These are phyloP conservation scores for Heterobasidion occidentale DNA, from an alignment of 1,284 basidiomycete genomes.

Conservation along the genomic window DNA sequence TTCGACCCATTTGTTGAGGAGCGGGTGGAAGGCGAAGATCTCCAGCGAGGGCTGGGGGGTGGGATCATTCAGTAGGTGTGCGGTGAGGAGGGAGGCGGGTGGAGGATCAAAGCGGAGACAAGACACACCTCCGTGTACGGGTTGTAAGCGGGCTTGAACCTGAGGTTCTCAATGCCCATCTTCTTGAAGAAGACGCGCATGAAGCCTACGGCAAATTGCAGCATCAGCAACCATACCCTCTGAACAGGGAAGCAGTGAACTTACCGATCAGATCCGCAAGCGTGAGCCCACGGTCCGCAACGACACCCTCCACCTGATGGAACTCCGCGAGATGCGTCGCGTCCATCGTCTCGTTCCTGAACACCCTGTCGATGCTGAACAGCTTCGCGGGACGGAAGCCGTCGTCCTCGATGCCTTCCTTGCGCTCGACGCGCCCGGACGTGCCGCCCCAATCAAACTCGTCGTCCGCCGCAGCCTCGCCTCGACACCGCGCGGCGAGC, in stretches of 20 bases:
- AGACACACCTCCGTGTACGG: constrained; percentile 84
- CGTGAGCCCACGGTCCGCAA: constrained; percentile 91
- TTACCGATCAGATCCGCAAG: constrained; percentile 94
- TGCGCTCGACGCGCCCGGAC: constrained; percentile 6
- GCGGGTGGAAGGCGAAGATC: constrained; percentile 98
- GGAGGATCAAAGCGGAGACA: neutral
- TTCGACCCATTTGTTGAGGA: constrained; percentile 94
- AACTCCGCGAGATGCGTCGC: constrained; percentile 99
- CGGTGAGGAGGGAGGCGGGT: neutral
- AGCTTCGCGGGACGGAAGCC: constrained; percentile 96
- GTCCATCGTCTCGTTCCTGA: constrained; percentile 98
- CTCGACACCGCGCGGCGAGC: constrained; percentile 72
- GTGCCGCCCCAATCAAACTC: constrained; percentile 7
- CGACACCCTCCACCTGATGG: constrained; percentile 99
- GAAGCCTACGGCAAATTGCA: constrained; percentile 56
- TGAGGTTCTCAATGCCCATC: constrained; percentile 90
- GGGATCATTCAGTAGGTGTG: neutral
- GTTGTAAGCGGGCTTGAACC: constrained; percentile 98
- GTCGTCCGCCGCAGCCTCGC: constrained; percentile 27
- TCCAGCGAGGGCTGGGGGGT: constrained; percentile 84
- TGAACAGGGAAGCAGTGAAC: constrained; percentile 9
- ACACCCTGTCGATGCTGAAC: constrained; percentile 98
- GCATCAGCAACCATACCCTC: neutral
- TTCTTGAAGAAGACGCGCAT: constrained; percentile 98
- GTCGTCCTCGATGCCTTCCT: constrained; percentile 22